phyloP scores from a whole-genome alignment of 176 grass and related monocot species.

The Zea luxurians region DNA sequence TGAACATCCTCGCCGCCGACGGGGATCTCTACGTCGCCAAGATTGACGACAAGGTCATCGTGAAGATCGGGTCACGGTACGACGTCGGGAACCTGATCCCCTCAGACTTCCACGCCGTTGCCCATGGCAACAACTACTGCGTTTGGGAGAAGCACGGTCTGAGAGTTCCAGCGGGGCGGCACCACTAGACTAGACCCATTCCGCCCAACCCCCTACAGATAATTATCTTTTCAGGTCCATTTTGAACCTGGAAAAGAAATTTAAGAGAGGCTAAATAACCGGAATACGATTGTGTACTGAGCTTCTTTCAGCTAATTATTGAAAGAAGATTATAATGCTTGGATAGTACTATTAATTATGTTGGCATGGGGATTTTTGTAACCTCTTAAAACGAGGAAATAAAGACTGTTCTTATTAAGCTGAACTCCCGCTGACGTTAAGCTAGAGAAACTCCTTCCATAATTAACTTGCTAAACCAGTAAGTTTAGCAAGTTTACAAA shows the following conservation, averaged over 20 bases:
- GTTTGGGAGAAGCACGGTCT: slow-evolving; percentile 68
- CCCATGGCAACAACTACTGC: slow-evolving; percentile 71
- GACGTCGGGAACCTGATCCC: slow-evolving; percentile 67
- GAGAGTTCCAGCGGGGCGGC: slow-evolving; percentile 18
- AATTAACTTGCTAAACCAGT: too few relatives aligned
- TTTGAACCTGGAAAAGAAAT: slow-evolving; percentile 14
- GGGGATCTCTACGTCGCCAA: slow-evolving; percentile 58
- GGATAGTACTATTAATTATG: neutral
- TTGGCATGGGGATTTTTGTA: neutral
- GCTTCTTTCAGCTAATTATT: slow-evolving; percentile 15
- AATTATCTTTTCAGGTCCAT: slow-evolving; percentile 1
- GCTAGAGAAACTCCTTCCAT: too few relatives aligned
- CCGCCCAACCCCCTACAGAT: neutral
- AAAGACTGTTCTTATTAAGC: slow-evolving; percentile 2
- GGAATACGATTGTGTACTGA: neutral
- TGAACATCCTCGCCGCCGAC: slow-evolving; percentile 59
- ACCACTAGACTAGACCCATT: slow-evolving; percentile 13
- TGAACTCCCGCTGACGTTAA: neutral
- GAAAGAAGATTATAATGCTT: neutral
- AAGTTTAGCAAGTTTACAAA: too few relatives aligned
- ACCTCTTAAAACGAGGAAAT: neutral
- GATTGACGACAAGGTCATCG: slow-evolving; percentile 66
- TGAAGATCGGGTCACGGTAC: slow-evolving; percentile 62
- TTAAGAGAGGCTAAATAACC: slow-evolving; percentile 29
- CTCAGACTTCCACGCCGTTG: slow-evolving; percentile 51